These are phyloP conservation scores for Coffea eugenioides DNA, from an alignment of 257 asterid genomes.

Conservation along the genomic window DNA sequence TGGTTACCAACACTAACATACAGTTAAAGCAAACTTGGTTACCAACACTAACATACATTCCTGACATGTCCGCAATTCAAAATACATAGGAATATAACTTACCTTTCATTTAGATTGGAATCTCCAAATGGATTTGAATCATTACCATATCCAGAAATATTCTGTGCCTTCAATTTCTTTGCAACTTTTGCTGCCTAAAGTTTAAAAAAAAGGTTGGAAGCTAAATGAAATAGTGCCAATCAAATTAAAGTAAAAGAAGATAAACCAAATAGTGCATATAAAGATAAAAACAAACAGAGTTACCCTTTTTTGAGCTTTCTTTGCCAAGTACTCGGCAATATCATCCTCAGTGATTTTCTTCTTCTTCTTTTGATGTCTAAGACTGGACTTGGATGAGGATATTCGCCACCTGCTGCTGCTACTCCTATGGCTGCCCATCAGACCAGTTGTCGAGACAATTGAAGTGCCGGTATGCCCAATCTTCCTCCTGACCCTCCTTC, in stretches of 20 bases:
- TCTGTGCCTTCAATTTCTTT: conserved; percentile 64
- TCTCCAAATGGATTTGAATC: conserved; percentile 45
- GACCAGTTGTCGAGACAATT: too few species aligned
- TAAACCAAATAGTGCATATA: not conserved
- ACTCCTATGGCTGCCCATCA: too few species aligned
- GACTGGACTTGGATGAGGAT: too few species aligned
- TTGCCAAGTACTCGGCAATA: conserved; percentile 55
- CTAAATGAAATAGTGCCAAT: not conserved
- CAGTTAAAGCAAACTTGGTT: too few species aligned
- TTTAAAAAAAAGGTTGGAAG: not conserved
- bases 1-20: not conserved
- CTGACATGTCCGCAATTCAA: too few species aligned
- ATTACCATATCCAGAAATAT: conserved; percentile 3
- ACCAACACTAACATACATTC: too few species aligned
- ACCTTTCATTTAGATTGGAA: conserved; percentile 77
- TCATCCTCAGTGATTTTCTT: conserved; percentile 66
- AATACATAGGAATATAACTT: conserved; percentile 1
- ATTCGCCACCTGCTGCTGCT: too few species aligned
- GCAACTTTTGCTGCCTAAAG: conserved; percentile 69
- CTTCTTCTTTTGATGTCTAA: conserved; percentile 27
- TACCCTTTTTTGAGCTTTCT: conserved; percentile 66
- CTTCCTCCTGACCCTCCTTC: conserved; percentile 30
- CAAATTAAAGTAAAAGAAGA: not conserved
- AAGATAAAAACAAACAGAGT: not conserved
- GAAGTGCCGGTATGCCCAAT: too few species aligned